Conservation (phyloP, 2,329 filamentous ascomycete species). For the Aspergillus bombycis region DNA sequence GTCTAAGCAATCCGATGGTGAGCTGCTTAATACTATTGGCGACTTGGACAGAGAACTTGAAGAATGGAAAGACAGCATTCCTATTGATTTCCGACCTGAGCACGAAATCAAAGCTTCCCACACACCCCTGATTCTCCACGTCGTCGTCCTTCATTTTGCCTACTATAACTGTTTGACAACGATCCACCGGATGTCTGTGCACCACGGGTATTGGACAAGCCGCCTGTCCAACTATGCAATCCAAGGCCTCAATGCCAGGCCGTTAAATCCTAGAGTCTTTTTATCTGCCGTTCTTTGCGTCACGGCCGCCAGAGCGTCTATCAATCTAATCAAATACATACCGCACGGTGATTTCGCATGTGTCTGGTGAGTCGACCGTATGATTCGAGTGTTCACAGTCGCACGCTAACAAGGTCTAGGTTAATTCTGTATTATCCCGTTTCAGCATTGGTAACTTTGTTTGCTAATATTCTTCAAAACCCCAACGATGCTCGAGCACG, state of each 20-base stretch:
- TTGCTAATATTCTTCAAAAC: slow-evolving; percentile 95
- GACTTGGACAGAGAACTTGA: slow-evolving; percentile 89
- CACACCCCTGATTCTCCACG: slow-evolving; percentile 88
- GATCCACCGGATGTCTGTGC: slow-evolving; percentile 97
- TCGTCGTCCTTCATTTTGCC: slow-evolving; percentile 91
- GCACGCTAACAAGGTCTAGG: slow-evolving; percentile 47
- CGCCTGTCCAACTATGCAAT: slow-evolving; percentile 93
- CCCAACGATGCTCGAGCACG: slow-evolving; percentile 85
- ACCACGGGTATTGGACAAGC: slow-evolving; percentile 98
- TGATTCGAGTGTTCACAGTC: neutral
- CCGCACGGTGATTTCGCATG: slow-evolving; percentile 93
- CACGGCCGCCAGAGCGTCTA: slow-evolving; percentile 87
- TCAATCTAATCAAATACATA: slow-evolving; percentile 92
- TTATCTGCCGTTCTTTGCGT: slow-evolving; percentile 92
- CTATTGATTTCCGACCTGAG: slow-evolving; percentile 94
- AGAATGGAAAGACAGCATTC: slow-evolving; percentile 94
- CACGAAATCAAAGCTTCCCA: slow-evolving; percentile 93
- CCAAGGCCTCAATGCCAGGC: slow-evolving; percentile 85
- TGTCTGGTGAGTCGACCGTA: slow-evolving; percentile 72
- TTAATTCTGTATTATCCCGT: slow-evolving; percentile 96
- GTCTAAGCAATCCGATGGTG: slow-evolving; percentile 86
- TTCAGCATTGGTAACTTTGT: slow-evolving; percentile 89
- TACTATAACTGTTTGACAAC: slow-evolving; percentile 99
- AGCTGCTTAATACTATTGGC: slow-evolving; percentile 91
- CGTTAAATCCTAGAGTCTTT: slow-evolving; percentile 91